Evolutionary conservation across 140 eudicot genomes (phyloP), one percentile per base, ranked within the genome.

Genomic region (Cichorium intybus): DNA sequence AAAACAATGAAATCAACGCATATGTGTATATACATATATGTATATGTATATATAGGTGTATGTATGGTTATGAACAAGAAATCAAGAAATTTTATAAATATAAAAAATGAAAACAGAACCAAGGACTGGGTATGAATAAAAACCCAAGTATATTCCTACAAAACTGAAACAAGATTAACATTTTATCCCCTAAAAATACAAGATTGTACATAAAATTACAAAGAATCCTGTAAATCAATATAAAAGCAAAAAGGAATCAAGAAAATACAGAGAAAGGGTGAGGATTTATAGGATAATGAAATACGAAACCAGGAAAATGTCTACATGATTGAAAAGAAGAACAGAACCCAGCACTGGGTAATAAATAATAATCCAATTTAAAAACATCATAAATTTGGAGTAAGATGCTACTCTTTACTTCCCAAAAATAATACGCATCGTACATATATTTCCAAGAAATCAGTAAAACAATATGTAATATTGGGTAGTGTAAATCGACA

Each of bases 31-130:
- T n/a, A n/a, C n/a, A n/a, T n/a, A 3, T 3, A 31, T 15, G 22
- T 1, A 34, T 14, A 33, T 8, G 41, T 50, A 51, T 11, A 21
- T 31, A 12, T 17, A 34, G 39, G 51, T 34, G 24, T n/a, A 6
- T 65, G 8, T 23, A 66, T 21, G 18, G 9, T 11, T 52, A 52
- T 53, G 62, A 34, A 35, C 14, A 67, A 57, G 21, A 48, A n/a
- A 56, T 39, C 47, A 50, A 34, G 14, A 60, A 60, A 11, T 24
- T 6, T 24, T 23, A 52, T 52, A 51, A 11, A 50, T n/a, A n/a
- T 23, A 24, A n/a, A 50, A 50, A 49, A 10, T 2, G 2, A 35
- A 10, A 7, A 1, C 1, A 10, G 37, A 10, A 35, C 14, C 43
- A 35, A 65, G 15, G 10, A 29, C 1, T 35, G 24, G 37, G 14